Conservation (phyloP, 805 yeast genomes). For the Teunomyces barrocoloradensis region DNA sequence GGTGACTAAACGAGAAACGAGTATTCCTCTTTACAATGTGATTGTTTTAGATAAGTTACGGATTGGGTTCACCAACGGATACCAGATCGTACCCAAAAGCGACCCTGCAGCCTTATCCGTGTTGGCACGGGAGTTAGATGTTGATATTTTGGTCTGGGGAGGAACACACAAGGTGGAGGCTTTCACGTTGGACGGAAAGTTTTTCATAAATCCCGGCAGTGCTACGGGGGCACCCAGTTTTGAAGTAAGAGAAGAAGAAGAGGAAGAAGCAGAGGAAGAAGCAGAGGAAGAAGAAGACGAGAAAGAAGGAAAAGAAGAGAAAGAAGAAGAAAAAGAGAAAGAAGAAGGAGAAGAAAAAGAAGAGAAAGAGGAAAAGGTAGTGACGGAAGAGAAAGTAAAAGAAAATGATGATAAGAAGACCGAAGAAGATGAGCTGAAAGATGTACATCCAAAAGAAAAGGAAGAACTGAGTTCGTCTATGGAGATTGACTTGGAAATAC, state of each 20-base stretch:
- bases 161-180: conserved; percentile 94
- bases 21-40: conserved; percentile 60
- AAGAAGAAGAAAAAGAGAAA: conserved; percentile 6
- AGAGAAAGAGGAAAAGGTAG: conserved; percentile 3
- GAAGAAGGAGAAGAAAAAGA: conserved; percentile 8
- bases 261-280: conserved; percentile 32
- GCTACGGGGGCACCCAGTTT: conserved; percentile 88
- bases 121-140: conserved; percentile 87
- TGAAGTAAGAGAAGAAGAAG: conserved; percentile 56
- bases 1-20: conserved; percentile 8
- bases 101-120: conserved; percentile 84
- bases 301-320: background rate
- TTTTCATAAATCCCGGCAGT: conserved; percentile 95
- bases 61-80: conserved; percentile 85
- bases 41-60: conserved; percentile 68
- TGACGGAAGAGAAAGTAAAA: conserved; percentile 12
- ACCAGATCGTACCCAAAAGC: conserved; percentile 75
- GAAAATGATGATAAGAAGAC: background rate
- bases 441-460: background rate
- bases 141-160: conserved; percentile 88
- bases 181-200: conserved; percentile 85
- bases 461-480: background rate
- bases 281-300: conserved; percentile 15
- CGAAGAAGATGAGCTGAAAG: conserved; percentile 1
- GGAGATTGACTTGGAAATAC: conserved; percentile 9